Percentiles rank a stretch among this genome's conserved stretches.
phyloP scores from a whole-genome alignment of 1,284 basidiomycete genomes.

The Trametes polyzona region DNA sequence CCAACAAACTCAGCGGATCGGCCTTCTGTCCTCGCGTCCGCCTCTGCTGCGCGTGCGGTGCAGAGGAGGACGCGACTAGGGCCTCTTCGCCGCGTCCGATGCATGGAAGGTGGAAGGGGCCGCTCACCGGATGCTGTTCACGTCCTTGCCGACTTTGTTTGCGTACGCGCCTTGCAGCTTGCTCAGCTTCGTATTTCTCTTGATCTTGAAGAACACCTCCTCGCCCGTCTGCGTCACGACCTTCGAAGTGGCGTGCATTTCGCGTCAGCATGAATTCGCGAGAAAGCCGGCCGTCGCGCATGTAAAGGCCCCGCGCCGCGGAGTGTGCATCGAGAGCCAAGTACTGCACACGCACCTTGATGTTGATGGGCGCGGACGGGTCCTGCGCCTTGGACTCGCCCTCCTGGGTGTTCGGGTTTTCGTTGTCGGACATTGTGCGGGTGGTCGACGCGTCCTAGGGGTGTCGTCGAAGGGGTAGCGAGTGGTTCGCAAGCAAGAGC shows the following conservation, averaged over 20 bases:
- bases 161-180: constrained; percentile 96
- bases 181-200: constrained; percentile 90
- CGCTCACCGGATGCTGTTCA: constrained; percentile 80
- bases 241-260: constrained; percentile 40
- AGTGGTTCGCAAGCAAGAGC: constrained; percentile 17
- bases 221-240: constrained; percentile 81
- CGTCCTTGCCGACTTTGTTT: constrained; percentile 91
- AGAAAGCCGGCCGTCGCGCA: not conserved
- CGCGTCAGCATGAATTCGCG: not conserved
- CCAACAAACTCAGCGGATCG: not conserved
- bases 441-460: constrained; percentile 4
- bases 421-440: constrained; percentile 70
- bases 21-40: not conserved
- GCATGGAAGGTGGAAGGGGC: not conserved
- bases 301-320: not conserved
- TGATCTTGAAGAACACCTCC: constrained; percentile 99
- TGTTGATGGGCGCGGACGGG: constrained; percentile 76
- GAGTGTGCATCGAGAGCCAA: not conserved
- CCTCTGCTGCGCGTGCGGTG: not conserved
- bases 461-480: not conserved
- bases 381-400: constrained; percentile 64
- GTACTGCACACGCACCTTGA: constrained; percentile 62
- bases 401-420: constrained; percentile 40
- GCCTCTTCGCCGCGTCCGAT: not conserved
- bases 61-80: not conserved